Conservation (phyloP, 179 eudicot genomes). For the Camellia oleifera region DNA sequence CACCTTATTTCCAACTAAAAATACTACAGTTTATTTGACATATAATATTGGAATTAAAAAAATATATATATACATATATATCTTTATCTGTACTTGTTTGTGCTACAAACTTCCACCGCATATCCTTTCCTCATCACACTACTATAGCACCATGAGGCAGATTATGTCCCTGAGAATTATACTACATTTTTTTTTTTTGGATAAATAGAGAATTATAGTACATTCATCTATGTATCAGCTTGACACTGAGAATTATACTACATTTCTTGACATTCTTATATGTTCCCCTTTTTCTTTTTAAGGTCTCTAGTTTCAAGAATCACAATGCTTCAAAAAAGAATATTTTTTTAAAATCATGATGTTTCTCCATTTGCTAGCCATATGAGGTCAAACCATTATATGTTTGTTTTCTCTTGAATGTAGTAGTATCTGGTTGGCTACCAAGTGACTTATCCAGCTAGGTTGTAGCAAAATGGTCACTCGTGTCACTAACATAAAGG, state of each 20-base stretch:
- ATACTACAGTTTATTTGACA: too few relatives aligned
- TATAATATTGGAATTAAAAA: too few relatives aligned
- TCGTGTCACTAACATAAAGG: not conserved
- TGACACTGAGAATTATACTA: not conserved
- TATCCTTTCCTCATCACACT: not conserved
- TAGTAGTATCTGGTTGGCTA: constrained; percentile 8
- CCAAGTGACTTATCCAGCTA: not conserved
- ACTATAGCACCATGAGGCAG: not conserved
- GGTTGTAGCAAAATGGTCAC: not conserved
- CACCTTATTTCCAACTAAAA: too few relatives aligned
- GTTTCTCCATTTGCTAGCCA: not conserved
- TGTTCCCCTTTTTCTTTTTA: not conserved
- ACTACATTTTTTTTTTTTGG: not conserved
- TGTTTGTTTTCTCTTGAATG: not conserved
- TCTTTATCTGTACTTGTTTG: too few relatives aligned
- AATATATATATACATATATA: too few relatives aligned
- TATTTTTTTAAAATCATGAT: not conserved
- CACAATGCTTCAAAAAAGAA: not conserved
- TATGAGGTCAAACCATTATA: not conserved
- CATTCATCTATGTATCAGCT: not conserved
- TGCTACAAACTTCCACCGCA: not conserved
- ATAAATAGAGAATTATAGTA: not conserved
- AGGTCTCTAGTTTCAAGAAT: not conserved
- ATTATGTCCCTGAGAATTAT: not conserved
- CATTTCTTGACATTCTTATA: not conserved